Evolutionary conservation across 257 asterid genomes (phyloP).

Genomic region (Nicotiana tomentosiformis): DNA sequence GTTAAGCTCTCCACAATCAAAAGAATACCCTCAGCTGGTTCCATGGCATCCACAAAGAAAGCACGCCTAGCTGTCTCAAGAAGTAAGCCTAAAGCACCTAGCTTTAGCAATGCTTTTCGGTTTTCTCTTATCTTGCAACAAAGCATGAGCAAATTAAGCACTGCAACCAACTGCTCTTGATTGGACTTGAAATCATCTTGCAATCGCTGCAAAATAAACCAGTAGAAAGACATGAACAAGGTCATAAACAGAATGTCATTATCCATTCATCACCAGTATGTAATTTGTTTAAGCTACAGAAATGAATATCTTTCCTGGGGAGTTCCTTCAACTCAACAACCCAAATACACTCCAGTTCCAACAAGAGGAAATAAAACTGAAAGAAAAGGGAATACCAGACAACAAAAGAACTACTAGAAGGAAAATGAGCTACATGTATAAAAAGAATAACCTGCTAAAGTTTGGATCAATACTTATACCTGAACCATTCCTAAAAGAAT

Average conservation of each 20-base stretch:
- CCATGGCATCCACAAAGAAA: conserved; percentile 95
- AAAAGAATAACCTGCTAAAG: background rate
- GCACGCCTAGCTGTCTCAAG: conserved; percentile 99
- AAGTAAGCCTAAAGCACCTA: conserved; percentile 84
- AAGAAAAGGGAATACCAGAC: background rate
- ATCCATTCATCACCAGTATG: background rate
- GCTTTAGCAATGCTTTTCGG: conserved; percentile 67
- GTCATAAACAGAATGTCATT: background rate
- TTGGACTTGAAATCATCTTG: conserved; percentile 90
- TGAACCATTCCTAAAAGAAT: conserved; percentile 87
- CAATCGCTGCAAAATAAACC: conserved; percentile 52
- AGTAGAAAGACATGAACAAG: conserved; percentile 1
- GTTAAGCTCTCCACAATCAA: conserved; percentile 92
- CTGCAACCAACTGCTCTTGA: conserved; percentile 86
- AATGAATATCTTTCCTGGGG: background rate
- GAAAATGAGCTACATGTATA: background rate
- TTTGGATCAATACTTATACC: conserved; percentile 34
- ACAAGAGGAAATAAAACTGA: background rate
- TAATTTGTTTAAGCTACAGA: background rate
- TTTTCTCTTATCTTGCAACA: conserved; percentile 95
- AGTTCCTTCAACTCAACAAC: background rate
- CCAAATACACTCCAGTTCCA: background rate
- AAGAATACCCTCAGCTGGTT: conserved; percentile 97
- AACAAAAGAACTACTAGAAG: background rate
- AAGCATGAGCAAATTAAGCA: conserved; percentile 88